Evolutionary conservation across 805 yeast genomes (phyloP).

Genomic region (Kazachstania taianensis): DNA sequence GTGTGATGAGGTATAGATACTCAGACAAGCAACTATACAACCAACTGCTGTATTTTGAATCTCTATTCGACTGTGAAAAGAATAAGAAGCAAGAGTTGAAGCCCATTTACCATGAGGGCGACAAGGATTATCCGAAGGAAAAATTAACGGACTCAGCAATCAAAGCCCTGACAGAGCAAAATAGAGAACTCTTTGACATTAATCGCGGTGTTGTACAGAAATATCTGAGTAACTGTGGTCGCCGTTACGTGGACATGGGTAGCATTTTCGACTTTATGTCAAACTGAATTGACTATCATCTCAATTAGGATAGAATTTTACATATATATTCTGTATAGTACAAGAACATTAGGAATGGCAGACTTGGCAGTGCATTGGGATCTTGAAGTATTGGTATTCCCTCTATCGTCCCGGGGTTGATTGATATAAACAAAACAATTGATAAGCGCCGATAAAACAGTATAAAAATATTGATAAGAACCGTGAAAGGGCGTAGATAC

Average conservation of each 20-base stretch:
- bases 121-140: conserved; percentile 27
- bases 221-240: conserved; percentile 73
- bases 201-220: conserved; percentile 54
- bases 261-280: conserved; percentile 61
- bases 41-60: conserved; percentile 69
- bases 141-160: conserved; percentile 40
- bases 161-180: conserved; percentile 71
- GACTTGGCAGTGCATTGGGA: too few relatives aligned
- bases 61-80: conserved; percentile 73
- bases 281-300: not conserved
- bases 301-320: not conserved
- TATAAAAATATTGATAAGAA: too few relatives aligned
- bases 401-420: too few relatives aligned
- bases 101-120: conserved; percentile 38
- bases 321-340: too few relatives aligned
- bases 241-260: conserved; percentile 81
- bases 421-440: too few relatives aligned
- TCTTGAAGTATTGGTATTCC: too few relatives aligned
- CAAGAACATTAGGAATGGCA: too few relatives aligned
- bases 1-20: conserved; percentile 69
- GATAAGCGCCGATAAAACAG: too few relatives aligned
- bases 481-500: too few relatives aligned
- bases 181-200: conserved; percentile 47
- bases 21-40: conserved; percentile 74
- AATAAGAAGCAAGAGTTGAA: conserved; percentile 49